A percentile compares a stretch with the other conserved stretches of the same genome.
These are phyloP conservation scores for Phaeosphaeria sp. DNA, from an alignment of 2,329 filamentous ascomycete species.

Conservation along the genomic window DNA sequence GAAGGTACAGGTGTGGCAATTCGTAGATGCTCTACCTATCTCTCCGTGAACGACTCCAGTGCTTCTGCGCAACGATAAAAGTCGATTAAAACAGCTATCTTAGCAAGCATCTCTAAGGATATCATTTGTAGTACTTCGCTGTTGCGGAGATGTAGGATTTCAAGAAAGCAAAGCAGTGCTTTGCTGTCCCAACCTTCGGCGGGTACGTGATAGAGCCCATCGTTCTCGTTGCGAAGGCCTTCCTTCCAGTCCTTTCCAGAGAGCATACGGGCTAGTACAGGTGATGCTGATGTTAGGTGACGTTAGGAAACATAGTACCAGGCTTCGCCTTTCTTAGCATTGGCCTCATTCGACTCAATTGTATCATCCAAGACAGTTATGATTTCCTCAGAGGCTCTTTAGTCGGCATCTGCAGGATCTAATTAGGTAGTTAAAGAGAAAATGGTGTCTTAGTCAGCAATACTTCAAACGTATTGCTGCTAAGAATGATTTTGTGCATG, in stretches of 20 bases:
- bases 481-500: too few species aligned
- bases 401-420: too few species aligned
- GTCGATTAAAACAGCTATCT: slow-evolving; percentile 54
- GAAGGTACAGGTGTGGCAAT: slow-evolving; percentile 5
- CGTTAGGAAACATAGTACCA: slow-evolving; percentile 10
- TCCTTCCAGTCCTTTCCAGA: background rate
- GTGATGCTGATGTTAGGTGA: slow-evolving; percentile 4
- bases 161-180: slow-evolving; percentile 53
- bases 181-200: slow-evolving; percentile 39
- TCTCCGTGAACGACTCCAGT: slow-evolving; percentile 51
- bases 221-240: slow-evolving; percentile 1
- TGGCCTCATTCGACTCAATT: background rate
- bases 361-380: background rate
- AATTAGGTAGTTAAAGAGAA: too few species aligned
- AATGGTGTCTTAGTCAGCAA: too few species aligned
- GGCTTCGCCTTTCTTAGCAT: slow-evolving; percentile 5
- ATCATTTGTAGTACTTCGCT: slow-evolving; percentile 49
- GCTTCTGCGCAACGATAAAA: slow-evolving; percentile 53
- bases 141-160: slow-evolving; percentile 54
- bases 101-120: slow-evolving; percentile 52
- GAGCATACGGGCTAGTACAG: background rate
- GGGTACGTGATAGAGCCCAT: slow-evolving; percentile 8
- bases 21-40: slow-evolving; percentile 49
- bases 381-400: background rate
- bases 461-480: too few species aligned